Evolutionary conservation across 2,329 filamentous ascomycete species (phyloP).

Genomic region (Cercospora sp.): DNA sequence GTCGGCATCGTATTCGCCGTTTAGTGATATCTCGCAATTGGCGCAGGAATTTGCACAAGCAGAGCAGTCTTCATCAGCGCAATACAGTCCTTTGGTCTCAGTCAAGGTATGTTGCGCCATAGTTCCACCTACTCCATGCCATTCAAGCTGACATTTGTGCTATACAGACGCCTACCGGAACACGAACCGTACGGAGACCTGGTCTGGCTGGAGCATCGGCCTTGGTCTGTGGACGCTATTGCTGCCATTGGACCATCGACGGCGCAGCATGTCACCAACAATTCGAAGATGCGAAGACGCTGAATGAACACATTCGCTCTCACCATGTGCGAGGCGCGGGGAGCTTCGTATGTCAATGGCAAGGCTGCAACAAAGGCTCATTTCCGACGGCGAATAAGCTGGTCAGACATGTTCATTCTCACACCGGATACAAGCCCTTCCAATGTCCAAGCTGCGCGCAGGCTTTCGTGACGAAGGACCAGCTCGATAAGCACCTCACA

Average conservation of each 20-base stretch:
- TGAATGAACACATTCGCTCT: constrained; percentile 58
- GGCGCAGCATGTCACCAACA: constrained; percentile 30
- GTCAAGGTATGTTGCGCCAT: constrained; percentile 14
- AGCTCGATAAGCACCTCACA: constrained; percentile 65
- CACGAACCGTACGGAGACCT: constrained; percentile 25
- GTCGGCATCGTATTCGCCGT: background rate
- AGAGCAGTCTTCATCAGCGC: constrained; percentile 8
- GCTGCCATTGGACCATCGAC: constrained; percentile 33
- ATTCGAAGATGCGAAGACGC: constrained; percentile 50
- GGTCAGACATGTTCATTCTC: constrained; percentile 64
- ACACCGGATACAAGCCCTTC: constrained; percentile 55
- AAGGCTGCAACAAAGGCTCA: constrained; percentile 54
- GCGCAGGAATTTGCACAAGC: constrained; percentile 1
- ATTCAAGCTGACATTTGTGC: background rate
- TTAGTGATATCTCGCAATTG: constrained; percentile 6
- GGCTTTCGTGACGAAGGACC: constrained; percentile 65
- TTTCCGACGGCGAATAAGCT: constrained; percentile 50
- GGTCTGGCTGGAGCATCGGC: constrained; percentile 33
- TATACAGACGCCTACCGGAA: constrained; percentile 24
- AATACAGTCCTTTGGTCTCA: constrained; percentile 15
- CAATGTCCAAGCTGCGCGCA: constrained; percentile 57
- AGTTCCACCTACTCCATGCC: background rate
- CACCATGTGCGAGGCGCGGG: constrained; percentile 47
- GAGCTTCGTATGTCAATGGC: constrained; percentile 46
- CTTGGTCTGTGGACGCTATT: constrained; percentile 31